Percentiles rank a stretch among this genome's conserved stretches.
Evolutionary conservation across 768 basidiomycete species (phyloP).

Genomic region (Exidia glandulosa): DNA sequence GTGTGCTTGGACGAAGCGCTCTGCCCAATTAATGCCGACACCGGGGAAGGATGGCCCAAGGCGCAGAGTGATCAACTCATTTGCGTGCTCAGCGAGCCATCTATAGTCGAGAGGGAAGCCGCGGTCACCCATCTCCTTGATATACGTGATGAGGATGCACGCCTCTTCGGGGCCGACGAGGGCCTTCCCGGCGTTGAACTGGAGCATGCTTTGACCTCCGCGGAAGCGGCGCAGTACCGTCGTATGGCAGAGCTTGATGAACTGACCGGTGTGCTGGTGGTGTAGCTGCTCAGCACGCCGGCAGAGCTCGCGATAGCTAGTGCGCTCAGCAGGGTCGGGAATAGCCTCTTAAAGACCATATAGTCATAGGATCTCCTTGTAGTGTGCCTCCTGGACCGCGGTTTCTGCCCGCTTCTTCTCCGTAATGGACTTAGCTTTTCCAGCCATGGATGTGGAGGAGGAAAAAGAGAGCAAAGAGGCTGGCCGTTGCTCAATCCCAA

Average conservation of each 20-base stretch:
- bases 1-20: conserved; percentile 4
- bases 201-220: conserved; percentile 13
- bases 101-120: conserved; percentile 27
- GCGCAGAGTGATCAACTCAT: conserved; percentile 10
- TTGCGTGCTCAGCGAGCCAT: conserved; percentile 23
- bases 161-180: conserved; percentile 22
- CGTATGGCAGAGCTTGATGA: conserved; percentile 8
- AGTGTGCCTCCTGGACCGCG: too few relatives aligned
- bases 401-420: too few relatives aligned
- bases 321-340: too few relatives aligned
- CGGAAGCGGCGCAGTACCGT: conserved; percentile 11
- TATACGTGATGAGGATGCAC: conserved; percentile 1
- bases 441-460: too few relatives aligned
- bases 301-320: too few relatives aligned
- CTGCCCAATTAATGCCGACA: conserved; percentile 1
- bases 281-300: too few relatives aligned
- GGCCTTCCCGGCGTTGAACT: conserved; percentile 17
- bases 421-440: too few relatives aligned
- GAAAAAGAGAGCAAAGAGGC: too few relatives aligned
- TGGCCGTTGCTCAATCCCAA: too few relatives aligned
- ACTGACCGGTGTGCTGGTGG: background rate
- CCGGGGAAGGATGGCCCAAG: background rate
- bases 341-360: too few relatives aligned
- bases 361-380: too few relatives aligned
- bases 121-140: conserved; percentile 10